Base-by-base conservation (phyloP, 1,284 basidiomycete genomes). In the Ganoderma lucidum region DNA sequence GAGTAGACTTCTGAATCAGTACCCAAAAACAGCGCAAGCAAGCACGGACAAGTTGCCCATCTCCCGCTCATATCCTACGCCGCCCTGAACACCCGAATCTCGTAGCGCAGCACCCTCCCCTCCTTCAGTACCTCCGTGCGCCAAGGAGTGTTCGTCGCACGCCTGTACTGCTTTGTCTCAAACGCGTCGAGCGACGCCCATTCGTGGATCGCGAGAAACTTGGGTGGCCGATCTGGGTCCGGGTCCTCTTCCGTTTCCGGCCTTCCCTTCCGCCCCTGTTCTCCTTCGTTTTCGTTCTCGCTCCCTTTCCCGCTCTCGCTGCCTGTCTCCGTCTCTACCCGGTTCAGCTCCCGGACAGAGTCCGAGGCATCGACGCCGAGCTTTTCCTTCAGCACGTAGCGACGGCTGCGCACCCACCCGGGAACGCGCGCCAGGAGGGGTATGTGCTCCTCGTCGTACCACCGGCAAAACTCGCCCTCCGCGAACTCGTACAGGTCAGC, bases 381-480 rank as follows among this genome's bases (percentile, higher is more conserved):
- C 35, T 59, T 58, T 39, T 79, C 78, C 71, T 75, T 76, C 63
- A 82, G 70, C 23, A 77, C 75, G 69, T 79, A 81, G 58, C 80
- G 71, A 63, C 81, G 70, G 42, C 74, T 78, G 68, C 81, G 76
- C 65, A 81, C 63, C 81, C 81, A 82, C 39, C 81, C 81, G 2
- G 79, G 78, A 5, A 75, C 73, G 70, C 78, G 76, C 15, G 78
- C 69, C 8, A 83, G 71, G 69, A 81, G 64, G n/a, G 75, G 74
- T 45, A 80, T 77, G 67, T 82, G 81, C 68, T 81, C 81, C 70
- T 80, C 80, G 72, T 79, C 75, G 67, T 78, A 81, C 80, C 78
- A 81, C 69, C 76, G 78, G 72, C 84, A 81, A 70, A 84, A 83
- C 32, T 82, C 82, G 2, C 79, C 81, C 59, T 84, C 83, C 14